A percentile compares a stretch with the other conserved stretches of the same genome.
phyloP scores from a whole-genome alignment of 2,329 filamentous ascomycete species.

The Aureobasidium namibiae region DNA sequence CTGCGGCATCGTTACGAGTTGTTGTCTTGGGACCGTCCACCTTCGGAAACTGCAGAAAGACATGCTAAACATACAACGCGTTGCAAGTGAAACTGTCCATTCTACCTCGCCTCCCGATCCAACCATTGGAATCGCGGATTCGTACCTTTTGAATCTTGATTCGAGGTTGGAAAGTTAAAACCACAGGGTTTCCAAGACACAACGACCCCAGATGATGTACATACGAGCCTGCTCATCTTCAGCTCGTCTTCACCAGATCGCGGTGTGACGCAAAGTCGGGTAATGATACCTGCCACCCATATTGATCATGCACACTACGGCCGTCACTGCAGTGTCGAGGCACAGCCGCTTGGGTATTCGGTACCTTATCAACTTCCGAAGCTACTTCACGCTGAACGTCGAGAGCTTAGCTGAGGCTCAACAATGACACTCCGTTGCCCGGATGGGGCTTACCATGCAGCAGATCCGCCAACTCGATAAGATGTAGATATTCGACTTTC shows the following conservation, averaged over 20 bases:
- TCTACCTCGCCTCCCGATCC: neutral
- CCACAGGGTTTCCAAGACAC: neutral
- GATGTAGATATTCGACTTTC: neutral
- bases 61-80: neutral
- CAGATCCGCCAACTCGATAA: neutral
- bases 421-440: neutral
- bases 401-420: neutral
- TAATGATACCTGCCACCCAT: neutral
- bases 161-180: neutral
- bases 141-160: neutral
- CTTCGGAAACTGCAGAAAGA: conserved; percentile 4
- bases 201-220: neutral
- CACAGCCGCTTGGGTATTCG: neutral
- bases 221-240: neutral
- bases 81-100: neutral
- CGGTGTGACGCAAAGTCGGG: neutral
- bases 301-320: neutral
- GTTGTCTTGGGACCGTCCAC: neutral
- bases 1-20: conserved; percentile 1
- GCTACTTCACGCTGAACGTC: neutral
- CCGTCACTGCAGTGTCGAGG: neutral
- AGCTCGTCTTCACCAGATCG: neutral
- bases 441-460: neutral
- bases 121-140: neutral
- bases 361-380: neutral